phyloP scores from a whole-genome alignment of 306 rosid genomes.

The Quercus robur region DNA sequence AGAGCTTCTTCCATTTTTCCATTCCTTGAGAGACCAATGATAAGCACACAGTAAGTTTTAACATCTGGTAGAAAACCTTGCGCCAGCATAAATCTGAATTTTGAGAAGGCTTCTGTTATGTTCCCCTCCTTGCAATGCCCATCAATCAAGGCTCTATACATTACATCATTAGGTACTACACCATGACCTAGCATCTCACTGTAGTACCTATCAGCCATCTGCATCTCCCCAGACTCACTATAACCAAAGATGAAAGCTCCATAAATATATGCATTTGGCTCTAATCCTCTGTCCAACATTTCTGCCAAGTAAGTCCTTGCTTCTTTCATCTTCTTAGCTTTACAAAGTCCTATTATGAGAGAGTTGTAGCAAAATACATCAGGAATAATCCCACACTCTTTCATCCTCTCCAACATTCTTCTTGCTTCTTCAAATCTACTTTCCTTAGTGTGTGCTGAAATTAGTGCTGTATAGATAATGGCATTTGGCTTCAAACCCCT shows the following conservation, averaged over 20 bases:
- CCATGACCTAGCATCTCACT: slow-evolving; percentile 15
- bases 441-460: slow-evolving; percentile 20
- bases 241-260: slow-evolving; percentile 22
- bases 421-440: slow-evolving; percentile 12
- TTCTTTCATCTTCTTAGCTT: slow-evolving; percentile 20
- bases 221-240: slow-evolving; percentile 16
- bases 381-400: neutral
- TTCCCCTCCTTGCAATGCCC: slow-evolving; percentile 22
- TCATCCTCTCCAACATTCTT: slow-evolving; percentile 12
- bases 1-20: slow-evolving; percentile 23
- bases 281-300: slow-evolving; percentile 2
- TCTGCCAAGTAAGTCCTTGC: slow-evolving; percentile 3
- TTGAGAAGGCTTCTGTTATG: slow-evolving; percentile 9
- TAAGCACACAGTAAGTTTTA: slow-evolving; percentile 20
- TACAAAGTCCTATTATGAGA: slow-evolving; percentile 15
- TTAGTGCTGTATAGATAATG: slow-evolving; percentile 5
- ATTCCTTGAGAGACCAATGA: slow-evolving; percentile 17
- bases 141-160: slow-evolving; percentile 13
- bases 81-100: slow-evolving; percentile 11
- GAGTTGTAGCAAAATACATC: slow-evolving; percentile 22
- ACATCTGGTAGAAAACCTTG: slow-evolving; percentile 15
- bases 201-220: slow-evolving; percentile 17
- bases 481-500: slow-evolving; percentile 19
- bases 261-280: slow-evolving; percentile 21
- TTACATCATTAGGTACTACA: slow-evolving; percentile 5